Evolutionary conservation across 495 filamentous ascomycete species (phyloP).

Genomic region (Parathielavia hyrcaniae): DNA sequence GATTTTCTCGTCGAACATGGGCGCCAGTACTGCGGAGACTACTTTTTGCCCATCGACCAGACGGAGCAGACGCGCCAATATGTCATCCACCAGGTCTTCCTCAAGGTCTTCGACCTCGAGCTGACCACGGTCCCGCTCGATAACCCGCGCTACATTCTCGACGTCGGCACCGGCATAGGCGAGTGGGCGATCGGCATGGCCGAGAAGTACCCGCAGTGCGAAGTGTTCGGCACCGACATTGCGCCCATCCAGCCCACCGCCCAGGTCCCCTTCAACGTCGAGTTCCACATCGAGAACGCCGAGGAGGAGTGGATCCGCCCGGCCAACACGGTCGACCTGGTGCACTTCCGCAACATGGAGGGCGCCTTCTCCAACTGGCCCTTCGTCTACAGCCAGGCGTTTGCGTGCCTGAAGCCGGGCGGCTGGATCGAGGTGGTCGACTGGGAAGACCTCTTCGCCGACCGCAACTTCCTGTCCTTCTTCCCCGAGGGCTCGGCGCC

Average conservation of each 20-base stretch:
- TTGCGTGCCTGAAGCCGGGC: slow-evolving; percentile 53
- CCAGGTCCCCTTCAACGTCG: slow-evolving; percentile 56
- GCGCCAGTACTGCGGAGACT: slow-evolving; percentile 61
- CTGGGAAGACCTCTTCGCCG: slow-evolving; percentile 41
- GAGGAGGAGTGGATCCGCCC: slow-evolving; percentile 53
- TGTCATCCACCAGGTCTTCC: slow-evolving; percentile 60
- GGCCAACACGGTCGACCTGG: slow-evolving; percentile 55
- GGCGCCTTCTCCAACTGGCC: slow-evolving; percentile 61
- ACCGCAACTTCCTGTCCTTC: slow-evolving; percentile 35
- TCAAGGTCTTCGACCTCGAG: slow-evolving; percentile 53
- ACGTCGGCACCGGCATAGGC: slow-evolving; percentile 62
- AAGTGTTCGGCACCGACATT: slow-evolving; percentile 65
- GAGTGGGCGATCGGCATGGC: slow-evolving; percentile 74
- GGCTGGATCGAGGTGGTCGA: slow-evolving; percentile 62
- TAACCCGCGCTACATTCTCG: slow-evolving; percentile 53
- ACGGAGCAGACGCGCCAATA: slow-evolving; percentile 64
- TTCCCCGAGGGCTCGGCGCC: slow-evolving; percentile 39
- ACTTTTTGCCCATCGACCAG: slow-evolving; percentile 73
- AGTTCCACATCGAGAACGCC: slow-evolving; percentile 66
- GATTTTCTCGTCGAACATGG: slow-evolving; percentile 56
- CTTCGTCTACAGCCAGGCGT: slow-evolving; percentile 54
- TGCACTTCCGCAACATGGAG: slow-evolving; percentile 58
- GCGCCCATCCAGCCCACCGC: slow-evolving; percentile 50
- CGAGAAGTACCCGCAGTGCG: slow-evolving; percentile 53
- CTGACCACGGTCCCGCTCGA: slow-evolving; percentile 56